Evolutionary conservation across 2,329 filamentous ascomycete species (phyloP), one percentile per base, ranked within the genome.

Genomic region (Colletotrichum incanum): DNA sequence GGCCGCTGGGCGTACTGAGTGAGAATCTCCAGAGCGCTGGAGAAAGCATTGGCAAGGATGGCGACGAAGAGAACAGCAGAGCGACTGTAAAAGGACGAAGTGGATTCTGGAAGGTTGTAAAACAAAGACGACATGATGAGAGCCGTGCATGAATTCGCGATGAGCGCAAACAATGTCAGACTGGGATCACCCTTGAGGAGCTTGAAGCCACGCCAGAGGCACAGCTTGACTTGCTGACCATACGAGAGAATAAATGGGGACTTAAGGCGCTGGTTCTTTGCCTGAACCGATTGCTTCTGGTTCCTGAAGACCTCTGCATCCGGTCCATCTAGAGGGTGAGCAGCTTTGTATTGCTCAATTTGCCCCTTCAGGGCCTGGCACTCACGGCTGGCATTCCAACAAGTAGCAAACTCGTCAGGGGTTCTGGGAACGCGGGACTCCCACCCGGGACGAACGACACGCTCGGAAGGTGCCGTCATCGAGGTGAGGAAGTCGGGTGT

Each of bases 401-500:
- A 72, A 23, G 73, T 60, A 20, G 76, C 77, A 54, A 81, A 80
- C 39, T 80, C 80, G 49, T 81, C 79, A 8, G 80, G 74, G 18
- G 79, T 80, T 20, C 79, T 74, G 1, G 80, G 80, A 2, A 78
- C 78, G 28, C 68, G 73, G 56, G 74, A 74, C 52, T 80, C 77
- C 23, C 74, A 79, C 0, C 78, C 78, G 5, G 75, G 73, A 31
- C 72, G 73, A 11, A 78, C 62, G 11, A 75, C 65, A 45, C 78
- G 78, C 45, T 80, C 78, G 2, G 78, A 75, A 79, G 81, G 77
- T 7, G 75, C 78, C 0, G 84, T 86, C 9, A 87, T 81, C 3
- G 91, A 90, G 4, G 93, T 94, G 63, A 95, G 82, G 82, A 94
- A 94, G 78, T 94, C 93, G 0, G 92, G 90, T 0, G 92, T 94